Conservation (phyloP, 768 basidiomycete species). For the Lentinula edodes region DNA sequence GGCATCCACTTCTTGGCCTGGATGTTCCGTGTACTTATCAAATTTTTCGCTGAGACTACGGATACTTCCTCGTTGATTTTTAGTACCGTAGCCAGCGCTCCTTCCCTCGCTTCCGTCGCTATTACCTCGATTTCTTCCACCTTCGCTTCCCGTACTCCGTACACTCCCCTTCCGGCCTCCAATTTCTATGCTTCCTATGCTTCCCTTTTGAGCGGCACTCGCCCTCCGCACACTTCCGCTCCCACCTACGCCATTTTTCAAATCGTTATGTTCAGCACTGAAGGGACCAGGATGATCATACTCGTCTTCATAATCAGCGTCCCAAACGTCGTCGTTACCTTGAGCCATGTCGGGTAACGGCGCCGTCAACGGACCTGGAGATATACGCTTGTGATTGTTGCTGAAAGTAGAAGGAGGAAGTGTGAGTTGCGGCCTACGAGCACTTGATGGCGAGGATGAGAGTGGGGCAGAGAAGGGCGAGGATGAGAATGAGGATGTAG, state of each 20-base stretch:
- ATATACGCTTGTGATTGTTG: slow-evolving; percentile 8
- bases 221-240: background rate
- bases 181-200: slow-evolving; percentile 14
- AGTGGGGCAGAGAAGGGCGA: background rate
- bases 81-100: background rate
- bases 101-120: background rate
- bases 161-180: slow-evolving; percentile 15
- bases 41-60: slow-evolving; percentile 78
- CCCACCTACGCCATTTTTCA: background rate
- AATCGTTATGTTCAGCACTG: background rate
- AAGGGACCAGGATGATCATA: background rate
- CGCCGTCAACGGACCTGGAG: slow-evolving; percentile 43
- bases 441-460: background rate
- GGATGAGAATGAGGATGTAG: background rate
- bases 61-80: slow-evolving; percentile 17
- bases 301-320: slow-evolving; percentile 1
- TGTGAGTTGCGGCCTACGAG: background rate
- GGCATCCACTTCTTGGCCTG: slow-evolving; percentile 18
- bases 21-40: slow-evolving; percentile 47
- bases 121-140: background rate
- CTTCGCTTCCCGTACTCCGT: background rate
- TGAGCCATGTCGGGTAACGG: slow-evolving; percentile 30
- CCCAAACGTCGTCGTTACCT: background rate
- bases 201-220: background rate
- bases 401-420: background rate